These are phyloP conservation scores for Amphichorda felina DNA, from an alignment of 2,329 filamentous ascomycete species.

Conservation along the genomic window DNA sequence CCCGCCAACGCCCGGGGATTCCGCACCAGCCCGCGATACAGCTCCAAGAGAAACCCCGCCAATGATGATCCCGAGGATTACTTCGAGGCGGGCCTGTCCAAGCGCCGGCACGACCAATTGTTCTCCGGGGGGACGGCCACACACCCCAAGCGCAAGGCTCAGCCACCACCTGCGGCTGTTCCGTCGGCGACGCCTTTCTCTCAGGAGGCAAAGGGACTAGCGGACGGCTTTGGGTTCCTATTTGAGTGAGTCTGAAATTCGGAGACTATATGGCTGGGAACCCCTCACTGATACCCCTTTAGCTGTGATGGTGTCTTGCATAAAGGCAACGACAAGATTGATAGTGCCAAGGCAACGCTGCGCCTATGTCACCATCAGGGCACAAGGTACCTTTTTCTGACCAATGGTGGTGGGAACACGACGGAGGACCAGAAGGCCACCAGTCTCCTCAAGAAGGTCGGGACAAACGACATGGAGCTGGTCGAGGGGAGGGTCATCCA, in stretches of 20 bases:
- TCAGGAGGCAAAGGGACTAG: constrained; percentile 6
- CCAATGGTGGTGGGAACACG: constrained; percentile 78
- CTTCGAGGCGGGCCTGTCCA: neutral
- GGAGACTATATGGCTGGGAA: too few relatives aligned
- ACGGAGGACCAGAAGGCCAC: constrained; percentile 42
- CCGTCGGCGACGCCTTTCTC: neutral
- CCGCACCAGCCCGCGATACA: neutral
- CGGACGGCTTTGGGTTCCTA: neutral
- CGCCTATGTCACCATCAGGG: constrained; percentile 58
- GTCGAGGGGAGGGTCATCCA: constrained; percentile 43
- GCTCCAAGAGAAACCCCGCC: neutral
- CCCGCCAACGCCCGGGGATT: too few relatives aligned
- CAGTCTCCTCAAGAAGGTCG: constrained; percentile 19
- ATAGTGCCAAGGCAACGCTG: constrained; percentile 65
- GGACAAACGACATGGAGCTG: constrained; percentile 17
- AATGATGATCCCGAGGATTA: neutral
- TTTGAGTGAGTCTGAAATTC: constrained; percentile 2
- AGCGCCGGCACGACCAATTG: neutral
- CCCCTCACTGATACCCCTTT: too few relatives aligned
- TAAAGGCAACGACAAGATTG: constrained; percentile 66
- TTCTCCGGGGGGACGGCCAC: too few relatives aligned
- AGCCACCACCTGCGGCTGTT: neutral
- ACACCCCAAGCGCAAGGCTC: too few relatives aligned
- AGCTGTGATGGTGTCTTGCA: constrained; percentile 91
- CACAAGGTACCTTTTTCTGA: constrained; percentile 89